Conservation (phyloP, 148 eudicot genomes). For the Gaultheria prostrata region DNA sequence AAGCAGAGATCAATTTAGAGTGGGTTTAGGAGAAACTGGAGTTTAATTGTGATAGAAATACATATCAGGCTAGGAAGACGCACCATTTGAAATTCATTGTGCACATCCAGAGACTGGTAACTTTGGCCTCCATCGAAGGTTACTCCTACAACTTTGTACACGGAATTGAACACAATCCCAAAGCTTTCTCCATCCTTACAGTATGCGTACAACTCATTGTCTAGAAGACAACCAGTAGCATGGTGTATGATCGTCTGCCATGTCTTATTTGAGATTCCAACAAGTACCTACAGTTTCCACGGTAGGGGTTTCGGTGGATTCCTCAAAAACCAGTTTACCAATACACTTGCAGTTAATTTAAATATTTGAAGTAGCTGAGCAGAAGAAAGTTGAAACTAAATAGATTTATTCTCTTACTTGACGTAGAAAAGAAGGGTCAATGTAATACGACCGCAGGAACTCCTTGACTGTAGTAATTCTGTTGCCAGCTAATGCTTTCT, state of each 20-base stretch:
- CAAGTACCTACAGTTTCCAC: constrained; percentile 34
- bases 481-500: constrained; percentile 34
- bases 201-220: constrained; percentile 29
- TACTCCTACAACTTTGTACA: constrained; percentile 36
- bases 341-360: not conserved
- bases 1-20: not conserved
- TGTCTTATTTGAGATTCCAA: constrained; percentile 32
- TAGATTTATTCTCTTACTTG: constrained; percentile 40
- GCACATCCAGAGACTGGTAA: constrained; percentile 30
- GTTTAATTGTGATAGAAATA: not conserved
- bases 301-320: not conserved
- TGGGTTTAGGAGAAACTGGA: not conserved
- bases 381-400: not conserved
- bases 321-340: not conserved
- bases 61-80: constrained; percentile 4
- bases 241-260: constrained; percentile 47
- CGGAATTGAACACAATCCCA: constrained; percentile 42
- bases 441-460: constrained; percentile 42
- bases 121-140: constrained; percentile 44
- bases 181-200: constrained; percentile 23
- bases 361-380: not conserved
- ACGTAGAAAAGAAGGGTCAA: constrained; percentile 37
- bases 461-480: constrained; percentile 58
- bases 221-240: constrained; percentile 48
- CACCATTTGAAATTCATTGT: constrained; percentile 43